Conservation (phyloP, 2,329 filamentous ascomycete species). For the Beauveria medogensis region DNA sequence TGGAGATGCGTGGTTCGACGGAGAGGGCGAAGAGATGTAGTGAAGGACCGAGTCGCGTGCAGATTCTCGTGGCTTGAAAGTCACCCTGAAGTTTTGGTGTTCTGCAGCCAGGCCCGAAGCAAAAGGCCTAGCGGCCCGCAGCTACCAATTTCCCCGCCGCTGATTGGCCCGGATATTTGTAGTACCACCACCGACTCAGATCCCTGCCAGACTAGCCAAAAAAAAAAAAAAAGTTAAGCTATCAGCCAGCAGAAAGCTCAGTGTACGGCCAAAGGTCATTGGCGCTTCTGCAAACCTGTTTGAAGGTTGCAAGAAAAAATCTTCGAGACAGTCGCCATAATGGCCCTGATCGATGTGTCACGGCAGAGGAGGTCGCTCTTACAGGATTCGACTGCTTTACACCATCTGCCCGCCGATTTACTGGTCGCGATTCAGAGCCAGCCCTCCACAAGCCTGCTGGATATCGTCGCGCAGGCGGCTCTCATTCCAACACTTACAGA, state of each 20-base stretch:
- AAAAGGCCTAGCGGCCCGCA: conserved; percentile 10
- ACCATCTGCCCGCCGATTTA: conserved; percentile 62
- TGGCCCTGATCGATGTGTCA: conserved; percentile 49
- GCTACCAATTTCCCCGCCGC: background rate
- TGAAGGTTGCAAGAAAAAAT: conserved; percentile 12
- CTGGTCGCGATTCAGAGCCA: conserved; percentile 57
- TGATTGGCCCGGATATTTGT: conserved; percentile 33
- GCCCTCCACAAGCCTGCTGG: conserved; percentile 58
- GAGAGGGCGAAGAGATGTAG: background rate
- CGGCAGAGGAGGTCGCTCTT: conserved; percentile 48
- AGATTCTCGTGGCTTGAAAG: conserved; percentile 15
- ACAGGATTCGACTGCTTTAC: conserved; percentile 43
- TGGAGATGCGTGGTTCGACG: conserved; percentile 20
- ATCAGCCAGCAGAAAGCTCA: conserved; percentile 6
- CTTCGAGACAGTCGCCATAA: conserved; percentile 29
- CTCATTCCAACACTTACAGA: conserved; percentile 65
- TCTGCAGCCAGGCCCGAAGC: conserved; percentile 14
- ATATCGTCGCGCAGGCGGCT: conserved; percentile 60
- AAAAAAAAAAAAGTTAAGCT: conserved; percentile 18
- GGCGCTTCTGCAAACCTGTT: conserved; percentile 10
- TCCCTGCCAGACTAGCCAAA: conserved; percentile 14
- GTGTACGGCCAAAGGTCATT: background rate
- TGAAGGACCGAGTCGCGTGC: conserved; percentile 16
- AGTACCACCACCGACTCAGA: conserved; percentile 23
- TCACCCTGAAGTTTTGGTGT: conserved; percentile 32